Conservation (phyloP, 2,329 filamentous ascomycete genomes). For the Fusarium neocosmosporiellum region DNA sequence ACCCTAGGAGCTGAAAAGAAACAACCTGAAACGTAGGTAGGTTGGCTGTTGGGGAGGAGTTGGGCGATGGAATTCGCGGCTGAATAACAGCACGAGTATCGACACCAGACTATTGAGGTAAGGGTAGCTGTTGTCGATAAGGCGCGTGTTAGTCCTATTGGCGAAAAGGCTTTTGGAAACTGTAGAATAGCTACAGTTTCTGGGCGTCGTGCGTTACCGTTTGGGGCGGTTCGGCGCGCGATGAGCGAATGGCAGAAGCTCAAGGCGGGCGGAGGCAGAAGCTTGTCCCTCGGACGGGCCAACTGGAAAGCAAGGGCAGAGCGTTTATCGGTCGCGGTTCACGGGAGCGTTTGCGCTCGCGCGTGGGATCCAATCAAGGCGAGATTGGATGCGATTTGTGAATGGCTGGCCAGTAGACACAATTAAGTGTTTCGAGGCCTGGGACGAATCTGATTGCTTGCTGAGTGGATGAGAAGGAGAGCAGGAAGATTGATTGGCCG, state of each 20-base stretch:
- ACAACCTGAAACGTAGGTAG: slow-evolving; percentile 11
- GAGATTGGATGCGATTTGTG: slow-evolving; percentile 43
- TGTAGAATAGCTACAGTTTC: slow-evolving; percentile 2
- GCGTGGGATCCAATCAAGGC: slow-evolving; percentile 41
- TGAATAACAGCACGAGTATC: background rate
- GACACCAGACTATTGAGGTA: background rate
- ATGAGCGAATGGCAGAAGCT: slow-evolving; percentile 31
- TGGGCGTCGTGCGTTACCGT: slow-evolving; percentile 26
- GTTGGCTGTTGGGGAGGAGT: slow-evolving; percentile 6
- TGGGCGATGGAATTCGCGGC: background rate
- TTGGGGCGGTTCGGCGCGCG: slow-evolving; percentile 32
- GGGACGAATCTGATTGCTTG: slow-evolving; percentile 48
- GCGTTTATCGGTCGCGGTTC: slow-evolving; percentile 16
- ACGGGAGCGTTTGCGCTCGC: slow-evolving; percentile 30
- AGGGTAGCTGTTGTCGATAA: background rate
- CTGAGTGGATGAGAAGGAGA: slow-evolving; percentile 53
- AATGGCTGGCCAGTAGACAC: slow-evolving; percentile 44
- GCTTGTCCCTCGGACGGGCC: slow-evolving; percentile 13
- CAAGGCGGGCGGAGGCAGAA: slow-evolving; percentile 12
- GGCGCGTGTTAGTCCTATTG: background rate
- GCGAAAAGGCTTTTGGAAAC: background rate
- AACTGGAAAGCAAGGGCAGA: slow-evolving; percentile 20
- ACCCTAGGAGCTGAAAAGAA: slow-evolving; percentile 8
- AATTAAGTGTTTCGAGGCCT: slow-evolving; percentile 44
- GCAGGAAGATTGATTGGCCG: slow-evolving; percentile 60